Percentiles rank a stretch among this genome's conserved stretches.
phyloP scores from a whole-genome alignment of 2,329 filamentous ascomycete species.

The Hymenoscyphus linearis region DNA sequence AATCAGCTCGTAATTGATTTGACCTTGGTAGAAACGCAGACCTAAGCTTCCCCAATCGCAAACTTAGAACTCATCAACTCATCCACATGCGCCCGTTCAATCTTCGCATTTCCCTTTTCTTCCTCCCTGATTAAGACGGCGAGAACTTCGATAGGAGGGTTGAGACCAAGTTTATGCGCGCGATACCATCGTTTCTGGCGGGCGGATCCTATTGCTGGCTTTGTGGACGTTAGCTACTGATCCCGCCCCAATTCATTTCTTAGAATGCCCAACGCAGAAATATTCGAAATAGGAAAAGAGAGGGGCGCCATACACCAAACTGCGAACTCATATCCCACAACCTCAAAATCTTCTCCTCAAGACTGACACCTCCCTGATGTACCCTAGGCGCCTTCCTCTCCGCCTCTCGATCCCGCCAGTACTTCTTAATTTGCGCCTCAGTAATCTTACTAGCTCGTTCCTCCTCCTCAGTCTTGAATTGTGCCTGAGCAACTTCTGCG shows the following conservation, averaged over 20 bases:
- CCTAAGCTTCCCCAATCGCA: conserved; percentile 22
- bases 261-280: background rate
- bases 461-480: conserved; percentile 40
- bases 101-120: conserved; percentile 45
- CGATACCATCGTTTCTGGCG: conserved; percentile 83
- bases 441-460: conserved; percentile 58
- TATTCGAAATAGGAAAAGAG: background rate
- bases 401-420: conserved; percentile 71
- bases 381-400: conserved; percentile 64
- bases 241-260: background rate
- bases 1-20: background rate
- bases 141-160: conserved; percentile 84
- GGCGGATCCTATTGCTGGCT: conserved; percentile 85
- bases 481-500: conserved; percentile 16
- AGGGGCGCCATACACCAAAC: conserved; percentile 68
- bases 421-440: conserved; percentile 64
- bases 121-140: conserved; percentile 75
- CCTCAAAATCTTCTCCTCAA: conserved; percentile 80
- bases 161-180: conserved; percentile 74
- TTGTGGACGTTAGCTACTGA: conserved; percentile 8
- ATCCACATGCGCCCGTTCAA: conserved; percentile 71
- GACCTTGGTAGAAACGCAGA: background rate
- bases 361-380: conserved; percentile 67
- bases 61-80: conserved; percentile 49
- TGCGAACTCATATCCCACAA: conserved; percentile 91